A percentile compares a stretch with the other conserved stretches of the same genome.
Conservation (phyloP, 192 early-diverging fungal species). For the Diversispora eburnea region DNA sequence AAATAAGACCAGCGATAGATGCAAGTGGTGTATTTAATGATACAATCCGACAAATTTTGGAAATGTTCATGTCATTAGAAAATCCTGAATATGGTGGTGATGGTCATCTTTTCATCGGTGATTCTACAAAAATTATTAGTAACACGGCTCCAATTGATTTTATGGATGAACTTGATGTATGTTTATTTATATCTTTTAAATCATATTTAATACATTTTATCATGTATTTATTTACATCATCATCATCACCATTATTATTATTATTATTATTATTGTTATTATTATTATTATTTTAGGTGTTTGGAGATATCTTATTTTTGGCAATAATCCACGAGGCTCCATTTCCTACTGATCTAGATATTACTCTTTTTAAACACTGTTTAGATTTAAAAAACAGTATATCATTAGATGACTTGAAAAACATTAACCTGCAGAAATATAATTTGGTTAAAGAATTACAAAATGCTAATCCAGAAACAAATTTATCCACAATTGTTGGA, state of each 20-base stretch:
- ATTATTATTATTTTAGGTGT: neutral
- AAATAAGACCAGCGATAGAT: neutral
- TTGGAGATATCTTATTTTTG: constrained; percentile 3
- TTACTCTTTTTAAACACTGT: neutral
- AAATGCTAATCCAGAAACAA: neutral
- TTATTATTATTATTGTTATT: neutral
- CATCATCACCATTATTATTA: neutral
- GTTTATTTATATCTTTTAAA: neutral
- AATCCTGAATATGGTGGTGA: neutral
- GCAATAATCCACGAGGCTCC: neutral
- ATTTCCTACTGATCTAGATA: neutral
- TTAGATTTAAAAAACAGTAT: neutral
- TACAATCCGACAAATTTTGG: neutral
- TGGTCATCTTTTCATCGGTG: neutral
- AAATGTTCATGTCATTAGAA: neutral
- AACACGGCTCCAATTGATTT: neutral
- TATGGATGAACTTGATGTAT: constrained; percentile 1
- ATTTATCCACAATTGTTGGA: neutral
- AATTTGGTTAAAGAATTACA: neutral
- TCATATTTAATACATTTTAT: neutral
- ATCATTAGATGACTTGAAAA: neutral
- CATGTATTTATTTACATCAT: neutral
- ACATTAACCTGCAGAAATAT: neutral
- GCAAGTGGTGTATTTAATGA: neutral
- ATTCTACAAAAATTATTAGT: neutral